phyloP scores from a whole-genome alignment of 768 basidiomycete genomes.

The Suillus weaverae region DNA sequence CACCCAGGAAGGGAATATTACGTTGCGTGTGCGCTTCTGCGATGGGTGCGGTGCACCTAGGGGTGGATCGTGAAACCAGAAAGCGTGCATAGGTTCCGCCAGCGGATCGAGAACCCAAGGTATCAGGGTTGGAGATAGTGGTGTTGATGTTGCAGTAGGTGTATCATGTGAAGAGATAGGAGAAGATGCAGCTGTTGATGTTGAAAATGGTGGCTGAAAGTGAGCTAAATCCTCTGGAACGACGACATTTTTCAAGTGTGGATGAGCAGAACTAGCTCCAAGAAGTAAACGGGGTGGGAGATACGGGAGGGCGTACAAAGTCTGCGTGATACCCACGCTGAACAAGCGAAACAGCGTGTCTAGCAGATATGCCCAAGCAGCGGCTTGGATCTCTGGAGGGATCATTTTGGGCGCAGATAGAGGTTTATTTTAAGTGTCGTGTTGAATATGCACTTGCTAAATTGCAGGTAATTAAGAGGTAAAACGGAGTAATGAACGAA shows the following conservation, averaged over 20 bases:
- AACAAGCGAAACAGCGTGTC: constrained; percentile 1
- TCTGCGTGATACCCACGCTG: not conserved
- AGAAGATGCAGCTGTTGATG: not conserved
- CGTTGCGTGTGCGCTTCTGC: not conserved
- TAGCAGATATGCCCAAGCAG: not conserved
- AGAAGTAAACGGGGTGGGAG: not conserved
- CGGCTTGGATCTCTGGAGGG: not conserved
- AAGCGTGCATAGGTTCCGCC: not conserved
- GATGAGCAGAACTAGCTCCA: not conserved
- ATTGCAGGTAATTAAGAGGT: not conserved
- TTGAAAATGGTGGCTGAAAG: not conserved
- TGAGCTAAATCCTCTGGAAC: not conserved
- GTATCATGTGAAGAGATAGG: not conserved
- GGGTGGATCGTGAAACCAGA: not conserved
- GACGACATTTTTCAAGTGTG: not conserved
- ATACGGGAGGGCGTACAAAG: not conserved
- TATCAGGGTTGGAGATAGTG: not conserved
- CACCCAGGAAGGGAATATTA: not conserved
- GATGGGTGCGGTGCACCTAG: not conserved
- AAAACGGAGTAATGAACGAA: not conserved
- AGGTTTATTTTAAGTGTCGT: not conserved
- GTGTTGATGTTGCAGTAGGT: not conserved
- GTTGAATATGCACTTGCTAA: not conserved
- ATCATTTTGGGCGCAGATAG: not conserved
- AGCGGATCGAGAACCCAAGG: not conserved